Evolutionary conservation across 768 basidiomycete genomes (phyloP), one percentile per base, ranked within the genome.

Genomic region (Collybiopsis luxurians): DNA sequence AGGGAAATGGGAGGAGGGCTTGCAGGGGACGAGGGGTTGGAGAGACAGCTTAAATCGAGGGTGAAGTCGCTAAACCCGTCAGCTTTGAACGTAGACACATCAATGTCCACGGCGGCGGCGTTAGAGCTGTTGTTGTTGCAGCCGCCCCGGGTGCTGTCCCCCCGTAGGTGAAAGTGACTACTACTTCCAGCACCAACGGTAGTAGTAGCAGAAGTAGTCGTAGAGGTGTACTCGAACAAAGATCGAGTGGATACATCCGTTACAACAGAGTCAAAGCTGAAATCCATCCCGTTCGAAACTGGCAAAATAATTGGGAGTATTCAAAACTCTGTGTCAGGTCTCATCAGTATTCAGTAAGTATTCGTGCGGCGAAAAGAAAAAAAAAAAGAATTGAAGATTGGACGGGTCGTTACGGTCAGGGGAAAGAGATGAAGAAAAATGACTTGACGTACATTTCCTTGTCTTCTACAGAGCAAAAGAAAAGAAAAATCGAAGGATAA

Each of bases 11-110:
- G 68, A 0, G 73, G 65, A 0, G 75, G 74, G 2, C 70, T 60
- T 2, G 67, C 65, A 3, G 78, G 79, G 0, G 79, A 79, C 1
- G 74, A 56, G 1, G 76, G 72, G 0, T 71, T 61, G 0, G 79
- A 78, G 13, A 81, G 71, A 44, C 75, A 77, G 3, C 75, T 69
- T 39, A 79, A 64, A 64, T 81, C 80, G 27, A 81, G 69, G 39
- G 75, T 69, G 57, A 80, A 79, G 26, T 81, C 79, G 2, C 68
- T 66, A 60, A 81, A 79, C 2, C 74, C 75, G 36, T 73, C 69
- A 28, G 34, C 27, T n/a, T n/a, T 30, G 58, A 77, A 78, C 2
- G 70, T 36, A 12, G 53, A 59, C 21, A 67, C 56, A n/a, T 63
- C 60, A 27, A 61, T 64, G 45, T 68, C 59, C 11, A 68, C 66